Evolutionary conservation across 768 basidiomycete genomes (phyloP).

Genomic region (Erythrobasidium yunnanense): DNA sequence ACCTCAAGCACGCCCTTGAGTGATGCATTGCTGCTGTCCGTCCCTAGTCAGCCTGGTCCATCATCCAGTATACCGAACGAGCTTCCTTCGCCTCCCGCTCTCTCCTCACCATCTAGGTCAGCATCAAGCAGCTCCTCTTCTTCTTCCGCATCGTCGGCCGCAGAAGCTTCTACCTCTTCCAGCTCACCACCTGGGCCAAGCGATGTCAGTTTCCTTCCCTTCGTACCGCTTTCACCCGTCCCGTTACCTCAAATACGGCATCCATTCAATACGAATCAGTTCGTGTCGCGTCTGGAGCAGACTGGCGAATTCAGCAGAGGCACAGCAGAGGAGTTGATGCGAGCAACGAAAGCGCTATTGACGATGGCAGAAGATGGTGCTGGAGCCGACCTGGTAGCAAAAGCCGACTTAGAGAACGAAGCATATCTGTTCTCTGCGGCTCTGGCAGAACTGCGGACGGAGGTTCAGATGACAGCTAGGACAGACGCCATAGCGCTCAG

Average conservation of each 20-base stretch:
- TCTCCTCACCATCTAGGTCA: too few relatives aligned
- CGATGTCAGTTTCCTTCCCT: constrained; percentile 17
- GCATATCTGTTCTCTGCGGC: constrained; percentile 92
- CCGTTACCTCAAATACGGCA: constrained; percentile 28
- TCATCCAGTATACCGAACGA: background rate
- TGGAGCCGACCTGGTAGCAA: constrained; percentile 39
- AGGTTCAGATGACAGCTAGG: constrained; percentile 65
- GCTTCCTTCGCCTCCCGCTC: too few relatives aligned
- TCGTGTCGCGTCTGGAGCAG: constrained; percentile 42
- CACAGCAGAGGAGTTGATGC: constrained; percentile 40
- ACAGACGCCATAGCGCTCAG: constrained; percentile 76
- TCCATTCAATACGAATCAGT: constrained; percentile 45
- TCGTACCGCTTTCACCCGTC: constrained; percentile 18
- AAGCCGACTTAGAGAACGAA: constrained; percentile 54
- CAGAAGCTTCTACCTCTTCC: background rate
- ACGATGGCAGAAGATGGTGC: constrained; percentile 38
- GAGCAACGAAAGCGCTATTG: constrained; percentile 41
- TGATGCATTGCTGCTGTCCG: background rate
- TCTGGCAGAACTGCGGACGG: constrained; percentile 74
- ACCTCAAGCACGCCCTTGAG: too few relatives aligned
- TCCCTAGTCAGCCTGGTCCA: background rate
- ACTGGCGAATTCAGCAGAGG: constrained; percentile 35
- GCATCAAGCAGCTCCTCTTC: background rate
- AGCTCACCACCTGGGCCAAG: background rate
- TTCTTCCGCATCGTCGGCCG: background rate